Evolutionary conservation across 345 rosid species (phyloP), one percentile per base, ranked within the genome.

Genomic region (Microthlaspi erraticum): DNA sequence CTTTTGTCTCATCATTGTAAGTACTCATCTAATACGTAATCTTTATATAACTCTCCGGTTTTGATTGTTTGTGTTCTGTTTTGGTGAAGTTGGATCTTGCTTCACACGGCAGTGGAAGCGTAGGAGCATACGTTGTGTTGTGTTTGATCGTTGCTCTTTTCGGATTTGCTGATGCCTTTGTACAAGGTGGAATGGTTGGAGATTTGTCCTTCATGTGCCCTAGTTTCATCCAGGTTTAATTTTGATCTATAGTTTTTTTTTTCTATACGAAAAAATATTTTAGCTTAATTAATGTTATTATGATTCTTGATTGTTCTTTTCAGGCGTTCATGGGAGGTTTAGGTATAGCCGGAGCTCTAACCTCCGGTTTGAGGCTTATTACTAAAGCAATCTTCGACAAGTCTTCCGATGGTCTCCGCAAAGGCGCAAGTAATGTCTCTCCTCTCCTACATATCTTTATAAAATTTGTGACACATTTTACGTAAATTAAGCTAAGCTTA

Each of bases 131-230:
- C 58, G 74, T 91, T 20, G 87, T 87, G 41, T 80, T 93, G 64
- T 93, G 94, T 57, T 74, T 38, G 43, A 42, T 89, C 8, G 84
- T 87, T 11, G 88, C 84, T 41, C 68, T 77, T 46, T 91, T 93
- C 64, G 97, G 98, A 23, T 42, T 86, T 17, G 94, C 97, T 49
- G 96, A 89, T 89, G 97, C 91, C 71, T 78, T 80, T 70, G 94
- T 87, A 18, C 91, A 91, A 77, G 94, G 97, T 59, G 98, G 90
- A 63, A 87, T 93, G 94, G 78, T 86, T 42, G 97, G 96, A 76
- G 97, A 93, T 64, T 87, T 89, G 53, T 89, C 94, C 39, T 85
- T 71, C 74, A 93, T 91, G 98, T 69, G 10, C 4, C 85, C 90
- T 12, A 79, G 72, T 51, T 82, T 91, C 66, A 77, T 89, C 51